Evolutionary conservation across 768 basidiomycete species (phyloP), one percentile per base, ranked within the genome.

Genomic region (Leccinum boreale): DNA sequence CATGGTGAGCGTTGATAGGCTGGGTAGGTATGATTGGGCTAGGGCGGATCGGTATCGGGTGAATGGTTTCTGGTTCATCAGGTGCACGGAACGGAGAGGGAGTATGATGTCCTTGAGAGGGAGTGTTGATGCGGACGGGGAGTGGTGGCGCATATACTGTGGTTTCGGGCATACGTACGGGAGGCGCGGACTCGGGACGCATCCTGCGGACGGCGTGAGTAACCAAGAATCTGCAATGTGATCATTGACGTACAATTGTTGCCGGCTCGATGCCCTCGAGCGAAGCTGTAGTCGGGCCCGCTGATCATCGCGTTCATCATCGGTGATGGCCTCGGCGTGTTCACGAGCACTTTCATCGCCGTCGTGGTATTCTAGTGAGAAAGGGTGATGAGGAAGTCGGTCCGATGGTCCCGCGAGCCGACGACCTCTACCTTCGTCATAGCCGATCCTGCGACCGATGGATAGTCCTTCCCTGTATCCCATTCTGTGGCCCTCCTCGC

Each of bases 381-480:
- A 42, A 52, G 53, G 55, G 29, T 29, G 4, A 49, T 61, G 49
- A 58, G 63, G 63, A 23, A 46, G 54, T 57, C 49, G 62, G 47
- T 61, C 52, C 5, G 53, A 50, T 53, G 61, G 53, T 19, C 50
- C 55, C 29, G 49, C 21, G 48, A 61, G 45, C 49, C 63, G 39
- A 29, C 58, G 55, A 35, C 44, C 35, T 47, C 61, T 69, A 67
- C 70, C 68, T 68, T 72, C 61, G 50, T 72, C 65, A 56, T 61
- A 65, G 8, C 67, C 65, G 46, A 72, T 59, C 58, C 63, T 65
- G 57, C 70, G 72, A 48, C 71, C 71, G 36, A 62, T 68, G 8
- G 70, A 68, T 14, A 79, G 42, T 3, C 80, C 80, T 48, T 82
- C 77, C 23, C 63, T 63, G 55, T 75, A 81, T 14, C 80, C 79